phyloP scores from a whole-genome alignment of 305 asterid genomes.

The Fraxinus sp. region DNA sequence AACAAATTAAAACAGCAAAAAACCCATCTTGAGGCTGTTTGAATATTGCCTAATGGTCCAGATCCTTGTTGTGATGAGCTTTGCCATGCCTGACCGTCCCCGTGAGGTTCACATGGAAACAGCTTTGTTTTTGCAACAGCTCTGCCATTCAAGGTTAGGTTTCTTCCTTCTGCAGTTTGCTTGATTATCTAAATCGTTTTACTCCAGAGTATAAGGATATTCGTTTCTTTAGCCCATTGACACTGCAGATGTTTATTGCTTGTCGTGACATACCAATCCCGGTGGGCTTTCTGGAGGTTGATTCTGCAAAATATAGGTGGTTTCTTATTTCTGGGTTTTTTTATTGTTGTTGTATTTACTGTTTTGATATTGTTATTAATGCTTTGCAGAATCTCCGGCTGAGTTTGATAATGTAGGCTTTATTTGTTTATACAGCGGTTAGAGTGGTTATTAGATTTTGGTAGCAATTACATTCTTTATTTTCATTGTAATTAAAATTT shows the following conservation, averaged over 20 bases:
- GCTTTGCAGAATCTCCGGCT: conserved; percentile 79
- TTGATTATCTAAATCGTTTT: conserved; percentile 20
- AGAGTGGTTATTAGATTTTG: not conserved
- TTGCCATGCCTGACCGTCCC: conserved; percentile 90
- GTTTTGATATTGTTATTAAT: conserved; percentile 6
- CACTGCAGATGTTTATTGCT: conserved; percentile 94
- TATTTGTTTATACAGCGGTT: not conserved
- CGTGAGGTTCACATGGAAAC: conserved; percentile 97
- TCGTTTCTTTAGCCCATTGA: conserved; percentile 66
- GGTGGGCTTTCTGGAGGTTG: conserved; percentile 98
- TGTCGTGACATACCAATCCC: conserved; percentile 94
- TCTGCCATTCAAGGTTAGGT: conserved; percentile 88
- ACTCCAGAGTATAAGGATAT: conserved; percentile 17
- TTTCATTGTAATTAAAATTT: not conserved
- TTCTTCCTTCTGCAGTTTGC: conserved; percentile 20
- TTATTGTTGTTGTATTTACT: not conserved
- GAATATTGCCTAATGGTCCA: conserved; percentile 31
- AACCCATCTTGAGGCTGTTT: too few relatives aligned
- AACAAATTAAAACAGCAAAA: too few relatives aligned
- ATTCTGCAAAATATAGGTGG: conserved; percentile 91
- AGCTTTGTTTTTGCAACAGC: conserved; percentile 89
- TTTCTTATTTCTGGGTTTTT: not conserved
- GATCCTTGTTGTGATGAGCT: conserved; percentile 93
- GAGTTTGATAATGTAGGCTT: conserved; percentile 87
- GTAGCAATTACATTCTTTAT: not conserved